Percentiles rank a stretch among this genome's conserved stretches.
These are phyloP conservation scores for Paraphoma sp. DNA, from an alignment of 2,329 filamentous ascomycete genomes.

Conservation along the genomic window DNA sequence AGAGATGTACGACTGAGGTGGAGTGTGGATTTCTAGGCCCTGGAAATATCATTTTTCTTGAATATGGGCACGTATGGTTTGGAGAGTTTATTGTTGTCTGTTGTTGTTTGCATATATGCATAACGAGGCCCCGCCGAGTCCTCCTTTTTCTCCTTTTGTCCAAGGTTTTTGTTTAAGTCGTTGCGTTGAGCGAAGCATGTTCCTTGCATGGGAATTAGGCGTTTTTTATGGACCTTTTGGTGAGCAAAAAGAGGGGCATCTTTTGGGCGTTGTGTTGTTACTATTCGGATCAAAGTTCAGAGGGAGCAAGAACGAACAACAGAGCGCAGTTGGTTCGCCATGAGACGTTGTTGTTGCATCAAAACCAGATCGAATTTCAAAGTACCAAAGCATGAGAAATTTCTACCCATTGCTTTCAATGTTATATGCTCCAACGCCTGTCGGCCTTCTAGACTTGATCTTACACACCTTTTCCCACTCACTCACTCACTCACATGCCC, in stretches of 20 bases:
- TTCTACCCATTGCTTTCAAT: neutral
- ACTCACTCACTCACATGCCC: neutral
- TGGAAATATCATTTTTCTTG: neutral
- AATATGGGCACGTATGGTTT: neutral
- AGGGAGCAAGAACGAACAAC: neutral
- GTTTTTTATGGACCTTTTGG: neutral
- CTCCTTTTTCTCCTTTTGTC: neutral
- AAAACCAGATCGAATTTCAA: too few relatives aligned
- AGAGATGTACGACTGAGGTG: slow-evolving; percentile 48
- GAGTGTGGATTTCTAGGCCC: slow-evolving; percentile 52
- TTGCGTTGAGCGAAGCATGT: neutral
- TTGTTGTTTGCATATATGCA: neutral
- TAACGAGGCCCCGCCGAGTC: neutral
- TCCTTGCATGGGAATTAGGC: neutral
- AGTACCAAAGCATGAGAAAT: neutral
- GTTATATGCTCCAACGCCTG: neutral
- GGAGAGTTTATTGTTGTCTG: neutral
- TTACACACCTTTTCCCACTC: neutral
- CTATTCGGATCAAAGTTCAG: too few relatives aligned
- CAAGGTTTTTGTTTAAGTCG: neutral
- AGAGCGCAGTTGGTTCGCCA: neutral
- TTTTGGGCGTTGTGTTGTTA: too few relatives aligned
- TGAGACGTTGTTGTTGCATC: too few relatives aligned
- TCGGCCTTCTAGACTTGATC: neutral
- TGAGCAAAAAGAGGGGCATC: too few relatives aligned